These are phyloP conservation scores for Lactuca saligna DNA, from an alignment of 129 eudicot species.

Conservation along the genomic window DNA sequence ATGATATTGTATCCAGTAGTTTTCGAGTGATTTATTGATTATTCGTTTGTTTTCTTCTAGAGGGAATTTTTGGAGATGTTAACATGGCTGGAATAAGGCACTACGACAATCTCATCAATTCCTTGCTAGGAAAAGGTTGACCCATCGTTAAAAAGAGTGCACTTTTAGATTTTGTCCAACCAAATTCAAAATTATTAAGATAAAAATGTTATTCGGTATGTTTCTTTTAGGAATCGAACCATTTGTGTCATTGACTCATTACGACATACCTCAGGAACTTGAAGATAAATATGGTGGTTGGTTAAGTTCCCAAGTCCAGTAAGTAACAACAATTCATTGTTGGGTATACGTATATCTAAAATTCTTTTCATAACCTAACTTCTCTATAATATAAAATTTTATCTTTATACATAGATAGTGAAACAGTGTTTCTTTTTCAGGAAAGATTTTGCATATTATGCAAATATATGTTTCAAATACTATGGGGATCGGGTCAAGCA, in stretches of 20 bases:
- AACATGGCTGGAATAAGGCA: constrained; percentile 65
- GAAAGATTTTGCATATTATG: constrained; percentile 58
- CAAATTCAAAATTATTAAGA: constrained; percentile 1
- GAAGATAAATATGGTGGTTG: constrained; percentile 81
- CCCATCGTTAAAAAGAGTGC: background rate
- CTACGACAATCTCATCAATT: constrained; percentile 62
- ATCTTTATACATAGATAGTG: background rate
- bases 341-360: background rate
- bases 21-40: background rate
- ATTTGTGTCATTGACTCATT: constrained; percentile 64
- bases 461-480: constrained; percentile 58
- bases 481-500: constrained; percentile 65
- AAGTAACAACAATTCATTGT: constrained; percentile 1
- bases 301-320: constrained; percentile 66
- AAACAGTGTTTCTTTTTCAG: constrained; percentile 30
- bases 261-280: constrained; percentile 76
- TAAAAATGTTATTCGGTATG: background rate
- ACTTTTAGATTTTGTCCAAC: constrained; percentile 1
- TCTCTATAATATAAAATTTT: too few relatives aligned
- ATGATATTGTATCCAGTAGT: background rate
- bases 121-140: constrained; percentile 59
- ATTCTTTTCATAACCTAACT: background rate
- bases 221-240: constrained; percentile 68
- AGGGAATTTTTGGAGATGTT: constrained; percentile 61
- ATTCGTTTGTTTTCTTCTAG: constrained; percentile 31